A percentile compares a stretch with the other conserved stretches of the same genome.
These are phyloP conservation scores for Xylaria sp. DNA, from an alignment of 2,329 filamentous ascomycete species.

Conservation along the genomic window DNA sequence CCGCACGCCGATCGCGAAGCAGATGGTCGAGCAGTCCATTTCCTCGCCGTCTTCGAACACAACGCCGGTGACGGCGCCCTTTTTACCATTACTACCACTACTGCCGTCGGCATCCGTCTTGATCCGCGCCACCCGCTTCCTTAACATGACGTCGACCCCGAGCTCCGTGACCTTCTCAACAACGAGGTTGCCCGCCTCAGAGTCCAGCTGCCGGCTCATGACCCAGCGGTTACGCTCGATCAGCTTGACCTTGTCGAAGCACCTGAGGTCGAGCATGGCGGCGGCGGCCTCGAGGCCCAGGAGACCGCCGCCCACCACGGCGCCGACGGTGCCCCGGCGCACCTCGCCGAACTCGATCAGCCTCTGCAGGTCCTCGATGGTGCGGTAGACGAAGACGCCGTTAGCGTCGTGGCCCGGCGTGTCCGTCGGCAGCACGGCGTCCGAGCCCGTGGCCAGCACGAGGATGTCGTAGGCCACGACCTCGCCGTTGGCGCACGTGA, in stretches of 20 bases:
- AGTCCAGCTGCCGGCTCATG: constrained; percentile 82
- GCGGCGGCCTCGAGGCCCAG: constrained; percentile 90
- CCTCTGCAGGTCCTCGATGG: constrained; percentile 81
- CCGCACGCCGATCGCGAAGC: constrained; percentile 89
- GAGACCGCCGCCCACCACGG: constrained; percentile 85
- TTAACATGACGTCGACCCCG: constrained; percentile 82
- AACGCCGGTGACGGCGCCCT: constrained; percentile 74
- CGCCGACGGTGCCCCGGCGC: constrained; percentile 74
- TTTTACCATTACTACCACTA: not conserved
- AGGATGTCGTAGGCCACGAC: constrained; percentile 81
- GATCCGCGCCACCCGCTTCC: constrained; percentile 79
- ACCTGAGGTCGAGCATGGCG: constrained; percentile 86
- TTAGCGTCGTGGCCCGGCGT: constrained; percentile 82
- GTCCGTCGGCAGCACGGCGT: constrained; percentile 77
- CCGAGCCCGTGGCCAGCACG: constrained; percentile 86
- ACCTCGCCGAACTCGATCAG: constrained; percentile 78
- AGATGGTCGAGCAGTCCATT: constrained; percentile 82
- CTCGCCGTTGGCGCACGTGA: constrained; percentile 77
- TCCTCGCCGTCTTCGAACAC: constrained; percentile 83
- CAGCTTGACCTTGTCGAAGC: constrained; percentile 78
- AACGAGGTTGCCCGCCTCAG: constrained; percentile 83
- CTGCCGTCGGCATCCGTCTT: constrained; percentile 69
- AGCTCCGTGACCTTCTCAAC: constrained; percentile 82
- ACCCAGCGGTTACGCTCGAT: constrained; percentile 88
- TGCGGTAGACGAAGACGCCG: constrained; percentile 90